Percentiles rank a stretch among this genome's conserved stretches.
Conservation (phyloP, 208 protist species). For the Acanthamoeba royreba region DNA sequence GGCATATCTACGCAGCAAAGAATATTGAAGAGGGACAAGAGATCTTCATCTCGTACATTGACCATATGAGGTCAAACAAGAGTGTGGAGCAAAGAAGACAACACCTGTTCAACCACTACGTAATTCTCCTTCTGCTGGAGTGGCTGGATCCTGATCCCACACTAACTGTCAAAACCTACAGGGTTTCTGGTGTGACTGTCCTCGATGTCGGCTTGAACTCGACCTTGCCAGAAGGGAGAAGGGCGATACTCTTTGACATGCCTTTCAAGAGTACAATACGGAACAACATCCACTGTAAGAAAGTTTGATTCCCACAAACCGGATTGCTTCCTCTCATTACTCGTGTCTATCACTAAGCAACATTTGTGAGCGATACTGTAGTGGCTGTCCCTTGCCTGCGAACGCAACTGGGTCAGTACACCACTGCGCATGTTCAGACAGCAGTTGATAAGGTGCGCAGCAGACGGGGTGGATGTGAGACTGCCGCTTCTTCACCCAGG, state of each 20-base stretch:
- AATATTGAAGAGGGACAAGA: not conserved
- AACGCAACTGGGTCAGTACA: too few relatives aligned
- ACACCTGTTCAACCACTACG: constrained; percentile 6
- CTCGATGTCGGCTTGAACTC: not conserved
- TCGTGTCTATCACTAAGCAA: not conserved
- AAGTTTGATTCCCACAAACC: too few relatives aligned
- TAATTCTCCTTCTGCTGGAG: not conserved
- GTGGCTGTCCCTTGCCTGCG: not conserved
- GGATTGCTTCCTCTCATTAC: too few relatives aligned
- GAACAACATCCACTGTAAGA: too few relatives aligned
- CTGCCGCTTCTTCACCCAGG: too few relatives aligned
- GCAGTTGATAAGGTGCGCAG: too few relatives aligned
- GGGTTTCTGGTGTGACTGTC: constrained; percentile 27
- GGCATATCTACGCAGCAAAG: not conserved
- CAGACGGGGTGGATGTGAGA: too few relatives aligned
- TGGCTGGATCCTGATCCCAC: not conserved
- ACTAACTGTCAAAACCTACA: not conserved
- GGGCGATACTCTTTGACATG: not conserved
- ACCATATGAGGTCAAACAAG: not conserved
- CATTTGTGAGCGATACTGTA: not conserved
- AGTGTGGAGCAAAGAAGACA: not conserved
- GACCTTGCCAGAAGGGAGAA: not conserved
- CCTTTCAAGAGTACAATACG: too few relatives aligned
- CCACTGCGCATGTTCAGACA: too few relatives aligned
- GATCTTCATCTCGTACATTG: not conserved